Evolutionary conservation across 306 rosid genomes (phyloP), one percentile per base, ranked within the genome.

Genomic region (Citrullus amarus): DNA sequence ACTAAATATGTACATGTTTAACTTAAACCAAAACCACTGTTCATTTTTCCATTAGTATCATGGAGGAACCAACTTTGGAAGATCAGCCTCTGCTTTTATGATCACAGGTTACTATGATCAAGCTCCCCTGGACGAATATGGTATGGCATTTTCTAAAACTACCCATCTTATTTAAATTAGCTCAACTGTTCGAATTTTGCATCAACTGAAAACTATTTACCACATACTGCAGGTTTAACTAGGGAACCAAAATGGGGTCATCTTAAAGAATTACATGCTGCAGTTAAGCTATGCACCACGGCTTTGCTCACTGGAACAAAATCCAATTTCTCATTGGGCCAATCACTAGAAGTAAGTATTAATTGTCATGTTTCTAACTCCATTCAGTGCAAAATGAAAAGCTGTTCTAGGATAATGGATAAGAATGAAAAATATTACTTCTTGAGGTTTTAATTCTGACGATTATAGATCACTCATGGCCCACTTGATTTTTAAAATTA

Each of bases 251-350:
- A 79, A 46, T 56, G 77, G 76, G 53, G 76, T 22, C 81, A 79
- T 79, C 77, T 79, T 34, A 79, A 55, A 46, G 81, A 79, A 88
- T 77, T 78, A 82, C 80, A 87, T 90, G 88, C 97, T 90, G 89
- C 81, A 79, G 20, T 62, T 22, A 70, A 57, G 58, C 77, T 83
- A 41, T 66, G 59, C 76, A 50, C 81, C 46, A 78, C 41, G 15
- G 41, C 84, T 12, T 77, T 87, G 59, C 77, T 82, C 25, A 39
- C 57, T 39, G 84, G 84, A 30, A 79, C 55, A 14, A 85, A 77
- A 57, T 82, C 75, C 13, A 69, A 10, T 48, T 36, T 75, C 59
- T 65, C 72, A 15, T 73, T 87, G 71, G 84, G 83, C 14, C 60
- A 78, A 68, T 61, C 14, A 18, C 84, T 82, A 78, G 70, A 56